These are phyloP conservation scores for Capsicum pubescens DNA, from an alignment of 257 asterid genomes.

Conservation along the genomic window DNA sequence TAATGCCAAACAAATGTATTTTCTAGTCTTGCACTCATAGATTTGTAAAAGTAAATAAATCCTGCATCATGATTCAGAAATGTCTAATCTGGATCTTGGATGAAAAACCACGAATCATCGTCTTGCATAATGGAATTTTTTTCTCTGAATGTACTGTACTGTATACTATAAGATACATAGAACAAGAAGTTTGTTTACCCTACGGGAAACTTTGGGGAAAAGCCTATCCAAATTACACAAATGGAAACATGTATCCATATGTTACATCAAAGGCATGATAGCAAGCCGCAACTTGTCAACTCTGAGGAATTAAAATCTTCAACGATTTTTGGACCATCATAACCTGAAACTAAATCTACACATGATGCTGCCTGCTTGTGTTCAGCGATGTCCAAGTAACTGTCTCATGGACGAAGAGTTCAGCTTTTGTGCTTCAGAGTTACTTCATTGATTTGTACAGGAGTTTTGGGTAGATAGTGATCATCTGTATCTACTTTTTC, in stretches of 20 bases:
- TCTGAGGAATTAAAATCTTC: slow-evolving; percentile 4
- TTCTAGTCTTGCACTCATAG: slow-evolving; percentile 16
- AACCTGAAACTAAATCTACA: background rate
- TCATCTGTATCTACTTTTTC: slow-evolving; percentile 96
- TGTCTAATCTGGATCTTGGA: background rate
- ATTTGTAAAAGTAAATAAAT: background rate
- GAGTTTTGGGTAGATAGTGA: slow-evolving; percentile 85
- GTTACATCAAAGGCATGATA: slow-evolving; percentile 22
- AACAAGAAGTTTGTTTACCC: background rate
- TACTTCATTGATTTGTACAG: slow-evolving; percentile 67
- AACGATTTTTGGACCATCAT: background rate
- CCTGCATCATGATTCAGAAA: background rate
- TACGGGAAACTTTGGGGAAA: background rate
- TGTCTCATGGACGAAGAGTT: slow-evolving; percentile 26
- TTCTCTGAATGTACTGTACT: background rate
- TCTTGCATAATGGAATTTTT: background rate
- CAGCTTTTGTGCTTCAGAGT: slow-evolving; percentile 56
- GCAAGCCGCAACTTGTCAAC: slow-evolving; percentile 28
- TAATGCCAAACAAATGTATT: background rate
- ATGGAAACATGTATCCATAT: background rate
- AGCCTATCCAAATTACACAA: background rate
- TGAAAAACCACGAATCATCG: background rate
- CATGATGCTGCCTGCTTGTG: background rate
- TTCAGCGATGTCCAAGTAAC: background rate
- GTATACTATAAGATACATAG: background rate